These are phyloP conservation scores for Isochrysis galbana DNA, from an alignment of 78 protist genomes.

Conservation along the genomic window DNA sequence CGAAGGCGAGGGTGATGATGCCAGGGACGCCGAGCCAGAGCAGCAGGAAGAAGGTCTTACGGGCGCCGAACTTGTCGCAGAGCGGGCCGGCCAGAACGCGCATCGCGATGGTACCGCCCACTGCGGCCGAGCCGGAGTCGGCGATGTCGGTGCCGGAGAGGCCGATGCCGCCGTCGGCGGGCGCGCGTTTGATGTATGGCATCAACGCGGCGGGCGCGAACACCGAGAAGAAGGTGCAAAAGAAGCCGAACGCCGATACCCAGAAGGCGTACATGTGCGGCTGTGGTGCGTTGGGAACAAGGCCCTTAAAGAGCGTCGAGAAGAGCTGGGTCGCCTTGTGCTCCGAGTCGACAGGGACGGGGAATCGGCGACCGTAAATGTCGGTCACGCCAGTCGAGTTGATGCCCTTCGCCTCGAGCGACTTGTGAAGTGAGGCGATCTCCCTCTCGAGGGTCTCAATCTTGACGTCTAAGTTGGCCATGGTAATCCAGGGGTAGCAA, in stretches of 20 bases:
- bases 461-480: too few relatives aligned
- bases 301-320: background rate
- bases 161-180: background rate
- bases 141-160: background rate
- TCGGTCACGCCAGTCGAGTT: background rate
- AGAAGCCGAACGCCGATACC: background rate
- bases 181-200: background rate
- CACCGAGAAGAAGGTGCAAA: background rate
- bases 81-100: background rate
- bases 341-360: slow-evolving; percentile 11
- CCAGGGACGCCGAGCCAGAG: background rate
- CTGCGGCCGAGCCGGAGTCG: background rate
- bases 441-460: background rate
- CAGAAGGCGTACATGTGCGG: slow-evolving; percentile 9
- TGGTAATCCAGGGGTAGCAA: too few relatives aligned
- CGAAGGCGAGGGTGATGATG: background rate
- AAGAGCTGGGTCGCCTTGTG: background rate
- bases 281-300: background rate
- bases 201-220: background rate
- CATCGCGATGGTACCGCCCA: background rate
- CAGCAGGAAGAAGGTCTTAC: background rate
- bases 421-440: background rate
- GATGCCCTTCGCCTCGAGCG: background rate
- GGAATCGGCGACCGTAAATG: background rate
- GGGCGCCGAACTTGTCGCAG: background rate